Base-by-base conservation (phyloP, 164 flowering plant genomes). In the Cinnamomum chago region DNA sequence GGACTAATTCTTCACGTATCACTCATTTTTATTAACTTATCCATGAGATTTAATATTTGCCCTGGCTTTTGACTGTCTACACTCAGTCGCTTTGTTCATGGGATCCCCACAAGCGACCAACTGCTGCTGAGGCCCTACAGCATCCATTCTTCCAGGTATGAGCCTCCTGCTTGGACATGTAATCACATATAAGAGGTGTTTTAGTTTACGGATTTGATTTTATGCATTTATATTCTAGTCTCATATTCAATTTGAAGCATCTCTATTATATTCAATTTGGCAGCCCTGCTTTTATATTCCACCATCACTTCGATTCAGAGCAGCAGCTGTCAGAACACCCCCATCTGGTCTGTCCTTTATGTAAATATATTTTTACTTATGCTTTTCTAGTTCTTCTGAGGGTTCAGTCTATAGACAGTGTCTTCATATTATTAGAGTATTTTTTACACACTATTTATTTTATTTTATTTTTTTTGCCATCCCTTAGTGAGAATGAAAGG, bases 251-350 rank as follows among this genome's bases (percentile, higher is more conserved):
- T 67, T 30, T 67, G n/a, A 55, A 20, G 60, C 7, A 28, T 67
- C 14, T 65, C 2, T 3, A 67, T 28, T 28, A 33, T 30, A 28
- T 33, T 67, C 27, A 30, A 25, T 30, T 1, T 72, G 70, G 76
- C 97, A 96, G 99, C 84, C 90, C 72, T 92, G 98, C 84, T 90
- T 79, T 66, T 94, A 96, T 76, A 85, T 96, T 66, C 99, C 98
- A 22, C 99, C 99, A 74, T 88, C 93, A 6, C 97, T 94, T 58
- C 95, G 95, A 17, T 3, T 87, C 20, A 89, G 87, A 79, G 75
- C 88, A 70, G 75, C 88, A 65, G 76, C 75, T 20, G 52, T 82
- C 55, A 86, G 92, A 77, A 92, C 97, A 25, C 97, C 99, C 75
- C 99, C 96, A 70, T 78, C 96, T 77, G 94, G 97, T 90, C 64